Evolutionary conservation across 2,329 filamentous ascomycete genomes (phyloP), one percentile per base, ranked within the genome.

Genomic region (Botrytis tulipae): DNA sequence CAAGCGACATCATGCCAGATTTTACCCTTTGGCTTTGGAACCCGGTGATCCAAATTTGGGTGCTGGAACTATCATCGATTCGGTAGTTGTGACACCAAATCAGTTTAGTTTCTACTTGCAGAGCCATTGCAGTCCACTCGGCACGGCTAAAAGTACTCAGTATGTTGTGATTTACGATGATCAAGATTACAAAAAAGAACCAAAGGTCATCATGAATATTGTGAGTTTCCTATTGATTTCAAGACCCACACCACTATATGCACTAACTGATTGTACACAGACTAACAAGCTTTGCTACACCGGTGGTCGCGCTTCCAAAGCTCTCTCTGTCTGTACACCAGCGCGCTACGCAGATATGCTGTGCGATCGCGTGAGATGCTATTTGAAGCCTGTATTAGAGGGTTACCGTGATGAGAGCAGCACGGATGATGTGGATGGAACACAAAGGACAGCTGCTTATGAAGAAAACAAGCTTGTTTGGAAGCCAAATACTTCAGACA

Each of bases 321-420:
- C 93, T 0, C 93, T 97, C 60, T 93, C 91, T 77, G 89, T 96
- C 77, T 95, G 92, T 77, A 93, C 94, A 0, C 93, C 94, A 0
- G 94, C 93, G 0, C 96, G 97, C 84, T 97, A 97, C 79, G 94
- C 94, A 0, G 94, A 97, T 81, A 85, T 97, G 48, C 87, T 95
- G 5, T 95, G 93, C 79, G 92, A 93, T 76, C 87, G 94, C 4
- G 91, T 92, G 0, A 86, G 93, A 0, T 86, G 86, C 20, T 95
- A 96, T 80, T 85, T 95, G 12, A 87, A 61, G 12, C 75, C 63
- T 16, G 29, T 51, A 10, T 44, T 74, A 16, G 12, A 54, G 18
- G 66, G 74, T 6, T 32, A 37, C 22, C 48, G 5, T 7, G 35
- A 40, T 25, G 1, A 40, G 6, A 1, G 32, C 5, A 29, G 5